Evolutionary conservation across 1,139 yeast genomes (phyloP).

Genomic region (Taphrina wiesneri): DNA sequence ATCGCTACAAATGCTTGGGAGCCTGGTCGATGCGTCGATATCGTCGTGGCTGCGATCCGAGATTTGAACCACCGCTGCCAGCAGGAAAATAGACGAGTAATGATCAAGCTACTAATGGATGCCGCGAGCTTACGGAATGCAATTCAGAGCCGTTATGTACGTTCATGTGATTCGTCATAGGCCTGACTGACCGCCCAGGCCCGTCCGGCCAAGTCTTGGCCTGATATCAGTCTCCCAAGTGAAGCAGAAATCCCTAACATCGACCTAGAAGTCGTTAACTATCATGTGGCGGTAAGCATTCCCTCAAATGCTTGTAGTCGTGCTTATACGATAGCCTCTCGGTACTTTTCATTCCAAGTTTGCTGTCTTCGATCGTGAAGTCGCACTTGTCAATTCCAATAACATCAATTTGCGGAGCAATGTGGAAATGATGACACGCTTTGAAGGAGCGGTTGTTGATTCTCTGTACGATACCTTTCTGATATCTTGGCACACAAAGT

Average conservation of each 20-base stretch:
- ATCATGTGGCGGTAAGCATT: constrained; percentile 17
- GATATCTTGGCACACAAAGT: constrained; percentile 14
- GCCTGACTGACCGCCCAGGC: not conserved
- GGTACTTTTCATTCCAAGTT: constrained; percentile 27
- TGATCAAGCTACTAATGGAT: constrained; percentile 13
- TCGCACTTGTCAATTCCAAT: constrained; percentile 26
- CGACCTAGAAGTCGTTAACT: constrained; percentile 25
- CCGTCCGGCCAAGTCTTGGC: constrained; percentile 18
- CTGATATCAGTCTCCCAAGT: constrained; percentile 12
- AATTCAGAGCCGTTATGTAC: constrained; percentile 10
- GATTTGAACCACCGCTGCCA: not conserved
- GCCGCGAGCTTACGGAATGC: constrained; percentile 13
- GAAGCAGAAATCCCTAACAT: constrained; percentile 2
- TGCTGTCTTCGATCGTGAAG: constrained; percentile 18
- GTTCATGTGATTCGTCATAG: not conserved
- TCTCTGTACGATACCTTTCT: constrained; percentile 23
- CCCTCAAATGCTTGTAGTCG: not conserved
- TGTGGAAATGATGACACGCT: constrained; percentile 24
- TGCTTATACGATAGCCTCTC: not conserved
- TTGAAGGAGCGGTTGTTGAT: constrained; percentile 26
- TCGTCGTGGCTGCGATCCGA: constrained; percentile 11
- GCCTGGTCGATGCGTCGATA: constrained; percentile 16
- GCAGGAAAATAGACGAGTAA: constrained; percentile 2
- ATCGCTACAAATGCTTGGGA: constrained; percentile 26
- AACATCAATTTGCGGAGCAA: constrained; percentile 17